Evolutionary conservation across 768 basidiomycete genomes (phyloP).

Genomic region (Kwoniella bestiolae): DNA sequence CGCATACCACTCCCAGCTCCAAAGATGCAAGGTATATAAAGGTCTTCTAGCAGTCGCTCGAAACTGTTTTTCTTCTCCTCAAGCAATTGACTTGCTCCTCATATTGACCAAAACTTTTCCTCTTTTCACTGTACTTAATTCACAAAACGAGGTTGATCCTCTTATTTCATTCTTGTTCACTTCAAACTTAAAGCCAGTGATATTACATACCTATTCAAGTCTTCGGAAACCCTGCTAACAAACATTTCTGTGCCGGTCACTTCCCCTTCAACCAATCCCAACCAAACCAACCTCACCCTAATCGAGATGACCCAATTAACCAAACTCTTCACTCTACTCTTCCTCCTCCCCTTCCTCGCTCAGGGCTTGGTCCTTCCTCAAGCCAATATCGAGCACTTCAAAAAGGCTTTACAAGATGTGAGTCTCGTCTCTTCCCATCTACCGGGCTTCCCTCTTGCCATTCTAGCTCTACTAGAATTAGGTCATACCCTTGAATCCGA

Average conservation of each 20-base stretch:
- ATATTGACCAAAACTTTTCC: neutral
- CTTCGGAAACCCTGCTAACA: neutral
- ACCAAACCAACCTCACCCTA: neutral
- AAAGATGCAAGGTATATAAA: neutral
- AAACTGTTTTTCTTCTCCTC: neutral
- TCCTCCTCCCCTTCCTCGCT: slow-evolving; percentile 11
- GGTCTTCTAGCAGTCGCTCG: neutral
- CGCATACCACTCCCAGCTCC: neutral
- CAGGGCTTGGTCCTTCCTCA: slow-evolving; percentile 10
- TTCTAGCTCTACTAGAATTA: no score
- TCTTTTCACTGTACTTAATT: neutral
- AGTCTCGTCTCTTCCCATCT: neutral
- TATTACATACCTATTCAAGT: neutral
- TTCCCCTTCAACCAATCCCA: neutral
- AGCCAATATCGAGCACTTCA: neutral
- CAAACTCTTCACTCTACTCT: slow-evolving; percentile 5
- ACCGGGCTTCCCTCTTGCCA: neutral
- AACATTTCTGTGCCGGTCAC: neutral
- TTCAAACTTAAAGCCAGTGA: no score
- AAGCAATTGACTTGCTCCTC: slow-evolving; percentile 20
- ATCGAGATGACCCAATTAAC: slow-evolving; percentile 7
- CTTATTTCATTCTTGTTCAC: slow-evolving; percentile 1
- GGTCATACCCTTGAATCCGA: no score
- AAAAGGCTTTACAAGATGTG: slow-evolving; percentile 3
- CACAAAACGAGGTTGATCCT: slow-evolving; percentile 13